Percentiles rank a stretch among this genome's conserved stretches.
phyloP scores from a whole-genome alignment of 2,329 filamentous ascomycete genomes.

The Chalaropsis thielavioides region DNA sequence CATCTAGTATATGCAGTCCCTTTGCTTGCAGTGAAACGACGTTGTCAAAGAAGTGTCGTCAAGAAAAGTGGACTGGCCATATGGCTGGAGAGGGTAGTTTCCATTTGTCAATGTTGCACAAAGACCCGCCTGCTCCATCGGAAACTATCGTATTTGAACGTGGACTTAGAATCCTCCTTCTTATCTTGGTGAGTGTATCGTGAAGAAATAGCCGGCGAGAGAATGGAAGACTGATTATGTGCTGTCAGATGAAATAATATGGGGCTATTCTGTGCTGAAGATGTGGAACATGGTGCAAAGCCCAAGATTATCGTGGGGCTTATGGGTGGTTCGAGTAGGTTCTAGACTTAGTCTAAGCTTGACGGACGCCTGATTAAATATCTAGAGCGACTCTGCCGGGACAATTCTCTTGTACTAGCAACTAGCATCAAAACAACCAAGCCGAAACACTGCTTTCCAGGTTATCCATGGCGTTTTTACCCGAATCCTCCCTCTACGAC shows the following conservation, averaged over 20 bases:
- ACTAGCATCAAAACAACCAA: too few relatives aligned
- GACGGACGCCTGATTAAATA: too few relatives aligned
- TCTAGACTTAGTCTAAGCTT: too few relatives aligned
- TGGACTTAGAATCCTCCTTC: background rate
- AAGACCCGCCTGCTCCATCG: background rate
- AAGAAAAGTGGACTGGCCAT: background rate
- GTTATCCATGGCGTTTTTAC: background rate
- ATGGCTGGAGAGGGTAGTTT: background rate
- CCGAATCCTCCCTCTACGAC: background rate
- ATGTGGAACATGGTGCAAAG: too few relatives aligned
- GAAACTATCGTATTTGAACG: background rate
- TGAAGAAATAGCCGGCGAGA: background rate
- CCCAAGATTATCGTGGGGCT: too few relatives aligned
- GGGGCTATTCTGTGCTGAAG: background rate
- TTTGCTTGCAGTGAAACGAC: too few relatives aligned
- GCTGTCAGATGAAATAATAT: background rate
- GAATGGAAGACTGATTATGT: background rate
- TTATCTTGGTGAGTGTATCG: background rate
- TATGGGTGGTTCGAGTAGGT: too few relatives aligned
- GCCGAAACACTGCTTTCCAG: background rate
- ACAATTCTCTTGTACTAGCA: too few relatives aligned
- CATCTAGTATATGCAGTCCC: too few relatives aligned
- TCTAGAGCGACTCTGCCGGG: too few relatives aligned
- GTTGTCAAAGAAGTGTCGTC: background rate
- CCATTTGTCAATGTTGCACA: constrained; percentile 1